These are phyloP conservation scores for Cyclocybe cylindracea DNA, from an alignment of 768 basidiomycete species.

Conservation along the genomic window DNA sequence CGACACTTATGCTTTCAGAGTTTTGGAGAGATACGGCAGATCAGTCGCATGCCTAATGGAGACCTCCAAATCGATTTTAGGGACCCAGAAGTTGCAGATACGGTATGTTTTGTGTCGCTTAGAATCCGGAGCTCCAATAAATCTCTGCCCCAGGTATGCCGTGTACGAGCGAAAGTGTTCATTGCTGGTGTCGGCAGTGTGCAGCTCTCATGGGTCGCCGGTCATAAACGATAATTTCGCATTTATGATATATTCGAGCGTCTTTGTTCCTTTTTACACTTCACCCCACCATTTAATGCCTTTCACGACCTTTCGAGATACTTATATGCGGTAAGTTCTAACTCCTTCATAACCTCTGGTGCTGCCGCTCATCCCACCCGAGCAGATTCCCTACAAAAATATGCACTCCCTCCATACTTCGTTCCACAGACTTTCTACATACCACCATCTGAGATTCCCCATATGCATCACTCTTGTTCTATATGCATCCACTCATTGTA, in stretches of 20 bases:
- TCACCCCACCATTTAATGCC: slow-evolving; percentile 6
- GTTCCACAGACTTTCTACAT: slow-evolving; percentile 14
- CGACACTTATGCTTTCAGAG: slow-evolving; percentile 36
- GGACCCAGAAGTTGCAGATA: slow-evolving; percentile 77
- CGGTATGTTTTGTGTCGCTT: slow-evolving; percentile 43
- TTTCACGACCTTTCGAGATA: slow-evolving; percentile 7
- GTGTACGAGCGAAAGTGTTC: slow-evolving; percentile 72
- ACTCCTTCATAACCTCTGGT: background rate
- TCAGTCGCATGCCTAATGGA: slow-evolving; percentile 72
- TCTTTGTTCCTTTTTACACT: background rate
- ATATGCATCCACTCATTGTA: slow-evolving; percentile 8
- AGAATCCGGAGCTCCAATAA: slow-evolving; percentile 2
- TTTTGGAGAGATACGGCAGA: slow-evolving; percentile 77
- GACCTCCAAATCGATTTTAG: slow-evolving; percentile 79
- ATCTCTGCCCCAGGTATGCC: slow-evolving; percentile 58
- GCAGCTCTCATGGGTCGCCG: slow-evolving; percentile 71
- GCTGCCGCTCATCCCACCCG: background rate
- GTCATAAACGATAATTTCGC: slow-evolving; percentile 40
- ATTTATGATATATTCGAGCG: background rate
- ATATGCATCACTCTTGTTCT: background rate
- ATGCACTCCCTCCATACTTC: slow-evolving; percentile 10
- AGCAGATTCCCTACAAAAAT: slow-evolving; percentile 2
- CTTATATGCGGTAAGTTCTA: slow-evolving; percentile 12
- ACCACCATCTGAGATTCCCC: slow-evolving; percentile 6
- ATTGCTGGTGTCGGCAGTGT: slow-evolving; percentile 80